Percentiles rank a stretch among this genome's conserved stretches.
Conservation (phyloP, 2,329 filamentous ascomycete species). For the Aspergillus ibericus region DNA sequence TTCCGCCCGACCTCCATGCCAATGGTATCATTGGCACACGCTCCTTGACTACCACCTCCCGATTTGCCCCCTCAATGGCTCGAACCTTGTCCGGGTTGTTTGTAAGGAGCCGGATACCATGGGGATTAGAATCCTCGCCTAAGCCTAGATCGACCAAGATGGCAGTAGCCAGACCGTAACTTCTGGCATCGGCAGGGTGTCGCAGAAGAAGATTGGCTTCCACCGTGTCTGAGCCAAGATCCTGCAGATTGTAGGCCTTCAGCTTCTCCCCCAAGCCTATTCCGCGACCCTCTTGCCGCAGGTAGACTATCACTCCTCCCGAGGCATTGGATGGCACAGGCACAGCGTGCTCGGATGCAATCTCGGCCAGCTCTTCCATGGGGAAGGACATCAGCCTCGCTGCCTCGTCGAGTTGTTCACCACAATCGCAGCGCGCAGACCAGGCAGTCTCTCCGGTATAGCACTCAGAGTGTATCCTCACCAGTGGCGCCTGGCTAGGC, state of each 20-base stretch:
- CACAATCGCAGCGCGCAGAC: conserved; percentile 96
- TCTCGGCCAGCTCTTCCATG: conserved; percentile 32
- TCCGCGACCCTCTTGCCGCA: conserved; percentile 92
- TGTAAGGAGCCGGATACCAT: conserved; percentile 73
- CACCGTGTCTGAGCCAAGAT: conserved; percentile 94
- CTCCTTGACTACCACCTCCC: conserved; percentile 85
- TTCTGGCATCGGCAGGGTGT: conserved; percentile 91
- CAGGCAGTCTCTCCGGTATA: conserved; percentile 98
- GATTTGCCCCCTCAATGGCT: conserved; percentile 86
- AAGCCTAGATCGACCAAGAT: conserved; percentile 85
- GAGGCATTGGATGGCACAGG: conserved; percentile 52
- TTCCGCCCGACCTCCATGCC: conserved; percentile 78
- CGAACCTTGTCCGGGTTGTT: conserved; percentile 98
- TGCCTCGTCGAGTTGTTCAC: conserved; percentile 95
- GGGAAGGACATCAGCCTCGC: conserved; percentile 85
- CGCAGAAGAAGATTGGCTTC: conserved; percentile 89
- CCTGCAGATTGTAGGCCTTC: conserved; percentile 97
- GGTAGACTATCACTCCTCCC: conserved; percentile 91
- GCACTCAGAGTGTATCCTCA: conserved; percentile 96
- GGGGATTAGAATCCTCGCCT: conserved; percentile 60
- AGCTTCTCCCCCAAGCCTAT: conserved; percentile 94
- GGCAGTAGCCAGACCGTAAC: conserved; percentile 93
- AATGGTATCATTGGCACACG: conserved; percentile 93
- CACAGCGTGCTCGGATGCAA: conserved; percentile 27
- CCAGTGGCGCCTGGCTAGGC: conserved; percentile 62